Conservation (phyloP, 306 rosid species). For the Cucurbita ficifolia region DNA sequence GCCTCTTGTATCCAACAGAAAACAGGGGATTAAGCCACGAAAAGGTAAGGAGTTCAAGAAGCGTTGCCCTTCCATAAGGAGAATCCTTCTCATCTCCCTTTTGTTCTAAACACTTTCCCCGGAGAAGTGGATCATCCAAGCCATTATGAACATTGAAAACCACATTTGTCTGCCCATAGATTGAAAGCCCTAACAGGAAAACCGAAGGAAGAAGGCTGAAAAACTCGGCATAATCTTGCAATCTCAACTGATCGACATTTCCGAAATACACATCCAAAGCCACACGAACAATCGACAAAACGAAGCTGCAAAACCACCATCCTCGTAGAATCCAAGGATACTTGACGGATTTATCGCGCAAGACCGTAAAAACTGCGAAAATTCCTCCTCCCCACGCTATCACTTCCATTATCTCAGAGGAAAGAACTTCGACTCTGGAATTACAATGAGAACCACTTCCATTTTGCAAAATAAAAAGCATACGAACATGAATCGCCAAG, state of each 20-base stretch:
- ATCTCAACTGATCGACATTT: constrained; percentile 13
- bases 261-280: constrained; percentile 26
- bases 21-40: constrained; percentile 93
- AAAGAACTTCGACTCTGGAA: constrained; percentile 14
- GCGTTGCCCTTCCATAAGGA: constrained; percentile 50
- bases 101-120: constrained; percentile 20
- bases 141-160: constrained; percentile 15
- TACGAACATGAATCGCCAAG: constrained; percentile 24
- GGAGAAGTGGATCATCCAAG: constrained; percentile 52
- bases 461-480: constrained; percentile 23
- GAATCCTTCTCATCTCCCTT: constrained; percentile 24
- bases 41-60: constrained; percentile 56
- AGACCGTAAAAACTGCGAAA: constrained; percentile 18
- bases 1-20: constrained; percentile 48
- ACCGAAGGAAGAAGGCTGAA: constrained; percentile 40
- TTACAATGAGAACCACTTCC: constrained; percentile 37
- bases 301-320: constrained; percentile 72
- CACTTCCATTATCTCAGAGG: constrained; percentile 46
- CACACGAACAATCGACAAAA: constrained; percentile 23
- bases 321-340: constrained; percentile 67
- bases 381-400: constrained; percentile 38
- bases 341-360: constrained; percentile 14
- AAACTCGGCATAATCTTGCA: constrained; percentile 39
- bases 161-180: constrained; percentile 51
- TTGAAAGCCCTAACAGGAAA: constrained; percentile 37